phyloP scores from a whole-genome alignment of 495 filamentous ascomycete genomes.

The Penicillium samsonianum region DNA sequence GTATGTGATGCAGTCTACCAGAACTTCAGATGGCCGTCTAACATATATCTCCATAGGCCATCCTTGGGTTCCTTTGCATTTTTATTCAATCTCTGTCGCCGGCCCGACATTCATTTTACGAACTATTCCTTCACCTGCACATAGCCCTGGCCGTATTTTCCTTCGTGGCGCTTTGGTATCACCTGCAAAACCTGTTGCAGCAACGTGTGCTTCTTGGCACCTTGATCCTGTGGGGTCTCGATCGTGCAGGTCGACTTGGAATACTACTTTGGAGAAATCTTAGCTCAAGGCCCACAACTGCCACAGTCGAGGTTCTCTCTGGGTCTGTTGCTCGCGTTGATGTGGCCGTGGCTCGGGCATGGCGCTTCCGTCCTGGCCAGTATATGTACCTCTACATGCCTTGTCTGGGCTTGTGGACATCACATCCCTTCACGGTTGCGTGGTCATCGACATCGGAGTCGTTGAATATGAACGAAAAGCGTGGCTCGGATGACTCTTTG shows the following conservation, averaged over 20 bases:
- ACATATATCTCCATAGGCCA: slow-evolving; percentile 27
- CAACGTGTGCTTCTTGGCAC: slow-evolving; percentile 42
- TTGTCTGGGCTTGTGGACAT: slow-evolving; percentile 50
- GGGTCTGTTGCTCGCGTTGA: slow-evolving; percentile 52
- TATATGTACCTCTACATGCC: slow-evolving; percentile 61
- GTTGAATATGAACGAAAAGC: slow-evolving; percentile 27
- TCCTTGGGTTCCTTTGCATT: slow-evolving; percentile 50
- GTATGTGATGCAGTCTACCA: slow-evolving; percentile 25
- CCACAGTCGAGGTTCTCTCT: slow-evolving; percentile 54
- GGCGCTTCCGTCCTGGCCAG: slow-evolving; percentile 52
- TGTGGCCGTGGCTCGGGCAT: slow-evolving; percentile 50
- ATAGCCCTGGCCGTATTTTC: slow-evolving; percentile 50
- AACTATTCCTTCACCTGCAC: slow-evolving; percentile 58
- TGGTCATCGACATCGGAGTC: slow-evolving; percentile 41
- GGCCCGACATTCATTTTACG: slow-evolving; percentile 59
- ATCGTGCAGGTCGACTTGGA: slow-evolving; percentile 53
- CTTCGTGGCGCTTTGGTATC: slow-evolving; percentile 56
- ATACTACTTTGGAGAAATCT: slow-evolving; percentile 63
- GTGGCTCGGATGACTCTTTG: slow-evolving; percentile 37
- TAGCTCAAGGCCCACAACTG: slow-evolving; percentile 41
- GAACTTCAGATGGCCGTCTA: background rate
- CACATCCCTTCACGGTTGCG: slow-evolving; percentile 60
- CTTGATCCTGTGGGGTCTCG: slow-evolving; percentile 43
- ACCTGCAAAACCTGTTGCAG: slow-evolving; percentile 48
- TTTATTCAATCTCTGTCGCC: slow-evolving; percentile 53